Base-by-base conservation (phyloP, 176 grass and related monocot species). In the Alopecurus myosuroides region DNA sequence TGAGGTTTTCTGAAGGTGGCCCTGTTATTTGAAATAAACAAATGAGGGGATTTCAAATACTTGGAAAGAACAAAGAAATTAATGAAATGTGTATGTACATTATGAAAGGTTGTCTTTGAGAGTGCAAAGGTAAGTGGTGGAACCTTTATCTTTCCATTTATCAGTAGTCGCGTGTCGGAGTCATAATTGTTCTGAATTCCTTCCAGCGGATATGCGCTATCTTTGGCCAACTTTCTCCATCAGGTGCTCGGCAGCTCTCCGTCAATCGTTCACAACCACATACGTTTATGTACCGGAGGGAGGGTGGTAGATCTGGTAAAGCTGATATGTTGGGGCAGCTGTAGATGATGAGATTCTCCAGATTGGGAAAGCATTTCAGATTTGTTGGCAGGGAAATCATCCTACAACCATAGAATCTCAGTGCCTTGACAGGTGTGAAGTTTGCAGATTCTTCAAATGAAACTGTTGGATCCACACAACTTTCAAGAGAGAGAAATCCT, bases 391-490 rank as follows among this genome's bases (percentile, higher is more conserved):
- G 71, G 35, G 48, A 82, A 0, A 42, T 44, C 13, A 68, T 82
- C 10, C 13, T 2, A 0, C 36, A 87, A 0, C 0, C 0, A 0
- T 0, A 5, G 18, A 62, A 30, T 3, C 0, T 0, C 8, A 85
- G 26, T 0, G 1, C 0, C 45, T 76, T 19, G 1, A 76, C 13
- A 9, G 45, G 55, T 5, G 78, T 22, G 5, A 75, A 25, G 0
- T 76, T 44, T 44, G 8, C 6, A 25, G 34, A 25, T 44, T 52
- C 70, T 67, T 76, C 70, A 9, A 87, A 68, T 20, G 45, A 55
- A 41, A 55, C 45, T 0, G 34, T 30, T 41, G 5, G 0, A 0
- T 87, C 85, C 3, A 25, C 55, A 45, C 44, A 81, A 0, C 1
- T 0, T 5, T 12, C 0, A 28, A 86, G 22, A 48, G 0, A 1